Conservation (phyloP, 2,329 filamentous ascomycete genomes). For the Aspergillus quadricinctus region DNA sequence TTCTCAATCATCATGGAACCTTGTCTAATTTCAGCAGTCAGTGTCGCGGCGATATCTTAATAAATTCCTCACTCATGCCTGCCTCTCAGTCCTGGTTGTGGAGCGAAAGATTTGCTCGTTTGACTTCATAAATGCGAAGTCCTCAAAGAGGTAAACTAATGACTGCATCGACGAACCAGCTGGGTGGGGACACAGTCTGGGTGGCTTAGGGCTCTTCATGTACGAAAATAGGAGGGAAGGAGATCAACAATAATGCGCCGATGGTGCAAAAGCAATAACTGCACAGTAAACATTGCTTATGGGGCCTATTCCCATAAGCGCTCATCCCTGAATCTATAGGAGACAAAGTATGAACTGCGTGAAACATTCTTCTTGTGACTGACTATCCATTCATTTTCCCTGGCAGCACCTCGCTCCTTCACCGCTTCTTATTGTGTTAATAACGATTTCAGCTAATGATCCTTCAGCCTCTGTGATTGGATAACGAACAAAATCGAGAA, state of each 20-base stretch:
- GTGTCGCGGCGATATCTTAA: background rate
- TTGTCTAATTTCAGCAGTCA: background rate
- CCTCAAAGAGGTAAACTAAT: background rate
- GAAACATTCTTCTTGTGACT: background rate
- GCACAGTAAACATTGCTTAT: background rate
- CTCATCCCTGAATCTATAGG: background rate
- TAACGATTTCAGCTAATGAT: constrained; percentile 10
- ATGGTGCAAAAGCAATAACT: background rate
- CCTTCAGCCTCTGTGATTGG: constrained; percentile 9
- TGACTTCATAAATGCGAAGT: background rate
- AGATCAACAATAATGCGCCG: background rate
- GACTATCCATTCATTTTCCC: background rate
- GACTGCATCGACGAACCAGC: background rate
- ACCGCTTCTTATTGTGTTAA: constrained; percentile 15
- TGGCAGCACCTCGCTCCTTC: constrained; percentile 2
- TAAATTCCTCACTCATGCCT: background rate
- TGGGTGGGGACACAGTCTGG: background rate
- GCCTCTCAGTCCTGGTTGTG: background rate
- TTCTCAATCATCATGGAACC: background rate
- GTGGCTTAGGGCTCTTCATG: background rate
- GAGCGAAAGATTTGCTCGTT: background rate
- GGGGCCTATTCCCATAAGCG: background rate
- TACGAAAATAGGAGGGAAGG: background rate
- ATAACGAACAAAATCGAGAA: constrained; percentile 10
- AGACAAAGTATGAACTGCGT: background rate